These are phyloP conservation scores for Mycena alexandri DNA, from an alignment of 768 basidiomycete genomes.

Conservation along the genomic window DNA sequence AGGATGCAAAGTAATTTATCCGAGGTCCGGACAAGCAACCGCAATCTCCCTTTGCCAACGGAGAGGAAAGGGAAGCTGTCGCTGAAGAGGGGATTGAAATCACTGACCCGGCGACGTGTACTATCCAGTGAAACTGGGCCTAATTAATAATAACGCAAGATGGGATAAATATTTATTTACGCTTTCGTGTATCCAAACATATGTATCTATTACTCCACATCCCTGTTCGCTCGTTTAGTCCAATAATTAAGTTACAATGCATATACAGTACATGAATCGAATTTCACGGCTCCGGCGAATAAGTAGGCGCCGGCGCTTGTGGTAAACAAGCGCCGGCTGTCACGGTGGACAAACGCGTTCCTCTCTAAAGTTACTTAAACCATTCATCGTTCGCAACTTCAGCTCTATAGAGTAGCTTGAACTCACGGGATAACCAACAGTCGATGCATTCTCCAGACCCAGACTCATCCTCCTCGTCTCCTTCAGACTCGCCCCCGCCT, in stretches of 20 bases:
- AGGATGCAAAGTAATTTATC: conserved; percentile 88
- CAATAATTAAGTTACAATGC: too few relatives aligned
- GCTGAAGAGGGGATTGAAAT: conserved; percentile 30
- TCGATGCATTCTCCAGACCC: conserved; percentile 54
- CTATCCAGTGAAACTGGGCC: conserved; percentile 18
- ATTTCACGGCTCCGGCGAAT: too few relatives aligned
- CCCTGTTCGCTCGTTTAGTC: too few relatives aligned
- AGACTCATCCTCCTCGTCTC: conserved; percentile 56
- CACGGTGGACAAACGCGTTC: background rate
- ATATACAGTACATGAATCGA: too few relatives aligned
- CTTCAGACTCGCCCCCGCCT: conserved; percentile 58
- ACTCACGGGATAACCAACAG: too few relatives aligned
- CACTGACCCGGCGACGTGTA: conserved; percentile 29
- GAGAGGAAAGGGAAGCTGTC: conserved; percentile 31
- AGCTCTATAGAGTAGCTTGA: too few relatives aligned
- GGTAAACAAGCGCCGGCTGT: background rate
- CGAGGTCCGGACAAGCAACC: conserved; percentile 60
- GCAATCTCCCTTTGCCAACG: conserved; percentile 24
- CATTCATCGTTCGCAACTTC: too few relatives aligned
- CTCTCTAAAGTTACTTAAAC: too few relatives aligned
- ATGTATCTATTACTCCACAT: conserved; percentile 26
- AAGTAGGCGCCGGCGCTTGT: background rate
- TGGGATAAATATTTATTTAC: conserved; percentile 32
- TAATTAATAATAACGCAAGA: conserved; percentile 6
- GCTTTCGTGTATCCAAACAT: conserved; percentile 33